phyloP scores from a whole-genome alignment of 495 filamentous ascomycete species.

The Penicillium pancosmium region DNA sequence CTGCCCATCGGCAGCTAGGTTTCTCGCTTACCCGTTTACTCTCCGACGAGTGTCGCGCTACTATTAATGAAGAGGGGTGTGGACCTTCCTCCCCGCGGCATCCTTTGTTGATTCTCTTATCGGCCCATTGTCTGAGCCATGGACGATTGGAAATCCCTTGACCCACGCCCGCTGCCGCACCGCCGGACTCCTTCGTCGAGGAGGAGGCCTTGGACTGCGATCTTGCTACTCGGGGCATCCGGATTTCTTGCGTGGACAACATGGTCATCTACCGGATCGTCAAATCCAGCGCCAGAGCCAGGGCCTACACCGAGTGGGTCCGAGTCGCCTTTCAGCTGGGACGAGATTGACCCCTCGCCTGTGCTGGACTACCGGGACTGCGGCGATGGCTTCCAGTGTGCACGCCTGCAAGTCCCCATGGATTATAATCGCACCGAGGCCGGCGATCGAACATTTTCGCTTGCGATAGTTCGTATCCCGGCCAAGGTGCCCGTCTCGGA shows the following conservation, averaged over 20 bases:
- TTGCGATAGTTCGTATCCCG: conserved; percentile 56
- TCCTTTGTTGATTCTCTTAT: background rate
- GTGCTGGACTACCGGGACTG: conserved; percentile 42
- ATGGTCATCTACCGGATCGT: background rate
- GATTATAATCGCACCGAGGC: conserved; percentile 50
- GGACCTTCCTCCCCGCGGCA: background rate
- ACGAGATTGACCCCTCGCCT: conserved; percentile 33
- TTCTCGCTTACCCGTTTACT: background rate
- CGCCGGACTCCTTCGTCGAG: background rate
- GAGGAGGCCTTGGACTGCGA: conserved; percentile 1
- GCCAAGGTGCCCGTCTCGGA: conserved; percentile 49
- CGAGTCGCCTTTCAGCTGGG: conserved; percentile 29
- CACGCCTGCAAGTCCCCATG: conserved; percentile 60
- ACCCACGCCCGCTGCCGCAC: background rate
- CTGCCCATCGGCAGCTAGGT: too few species aligned
- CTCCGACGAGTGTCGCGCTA: background rate
- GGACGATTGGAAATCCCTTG: conserved; percentile 16
- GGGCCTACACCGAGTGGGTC: background rate
- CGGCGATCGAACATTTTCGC: conserved; percentile 40
- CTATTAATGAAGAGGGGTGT: background rate
- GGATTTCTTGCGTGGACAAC: conserved; percentile 3
- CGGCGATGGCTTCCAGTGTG: conserved; percentile 52
- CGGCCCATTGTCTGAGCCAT: conserved; percentile 11
- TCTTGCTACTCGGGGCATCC: background rate
- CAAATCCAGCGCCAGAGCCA: background rate